phyloP scores from a whole-genome alignment of 257 asterid genomes.

The Capsicum baccatum region DNA sequence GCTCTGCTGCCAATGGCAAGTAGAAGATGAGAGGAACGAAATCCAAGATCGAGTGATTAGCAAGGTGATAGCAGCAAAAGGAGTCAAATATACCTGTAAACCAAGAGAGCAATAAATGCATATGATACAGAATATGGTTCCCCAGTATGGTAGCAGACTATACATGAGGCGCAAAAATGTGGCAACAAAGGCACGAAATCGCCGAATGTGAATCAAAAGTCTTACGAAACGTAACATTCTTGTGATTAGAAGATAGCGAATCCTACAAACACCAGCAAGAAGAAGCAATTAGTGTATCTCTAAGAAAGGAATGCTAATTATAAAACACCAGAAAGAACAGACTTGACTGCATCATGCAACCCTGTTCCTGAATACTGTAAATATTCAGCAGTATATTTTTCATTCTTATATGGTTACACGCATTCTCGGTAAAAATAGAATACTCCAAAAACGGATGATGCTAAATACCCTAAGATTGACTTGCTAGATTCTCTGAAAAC shows the following conservation, averaged over 20 bases:
- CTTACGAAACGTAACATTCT: constrained; percentile 88
- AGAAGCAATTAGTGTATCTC: not conserved
- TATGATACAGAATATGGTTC: constrained; percentile 81
- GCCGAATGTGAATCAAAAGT: constrained; percentile 81
- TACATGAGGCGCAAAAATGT: constrained; percentile 74
- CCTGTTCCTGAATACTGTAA: not conserved
- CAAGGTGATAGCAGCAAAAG: constrained; percentile 3
- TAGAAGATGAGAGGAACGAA: not conserved
- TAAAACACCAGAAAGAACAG: not conserved
- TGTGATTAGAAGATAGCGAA: constrained; percentile 92
- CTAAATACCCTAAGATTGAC: not conserved
- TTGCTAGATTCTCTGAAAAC: not conserved
- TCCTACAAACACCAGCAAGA: constrained; percentile 56
- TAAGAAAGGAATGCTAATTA: not conserved
- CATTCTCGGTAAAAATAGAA: not conserved
- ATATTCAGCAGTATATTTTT: not conserved
- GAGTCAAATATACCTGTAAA: constrained; percentile 67
- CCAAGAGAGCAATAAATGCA: constrained; percentile 93
- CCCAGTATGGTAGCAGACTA: constrained; percentile 85
- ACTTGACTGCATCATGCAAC: not conserved
- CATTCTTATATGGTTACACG: not conserved
- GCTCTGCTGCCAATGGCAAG: not conserved
- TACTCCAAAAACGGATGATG: not conserved
- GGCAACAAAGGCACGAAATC: constrained; percentile 28
- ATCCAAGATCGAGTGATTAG: not conserved